Evolutionary conservation across 1,139 yeast species (phyloP).

Genomic region (Wickerhamiella infanticola): DNA sequence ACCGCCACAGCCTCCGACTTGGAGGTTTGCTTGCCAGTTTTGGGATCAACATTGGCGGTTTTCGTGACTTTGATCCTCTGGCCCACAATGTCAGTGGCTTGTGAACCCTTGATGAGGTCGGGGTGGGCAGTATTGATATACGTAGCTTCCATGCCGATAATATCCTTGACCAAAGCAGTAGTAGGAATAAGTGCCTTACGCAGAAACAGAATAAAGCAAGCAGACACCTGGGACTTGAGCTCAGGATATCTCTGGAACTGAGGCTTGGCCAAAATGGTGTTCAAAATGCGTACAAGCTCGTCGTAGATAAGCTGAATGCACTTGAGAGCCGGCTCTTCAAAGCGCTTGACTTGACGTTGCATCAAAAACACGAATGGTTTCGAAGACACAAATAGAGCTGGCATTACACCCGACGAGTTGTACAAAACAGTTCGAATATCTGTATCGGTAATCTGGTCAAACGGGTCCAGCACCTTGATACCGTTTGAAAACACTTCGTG

Average conservation of each 20-base stretch:
- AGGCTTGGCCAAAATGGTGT: conserved; percentile 75
- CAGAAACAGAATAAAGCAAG: conserved; percentile 63
- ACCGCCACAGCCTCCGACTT: conserved; percentile 15
- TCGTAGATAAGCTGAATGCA: conserved; percentile 87
- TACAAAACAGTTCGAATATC: conserved; percentile 87
- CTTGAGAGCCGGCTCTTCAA: conserved; percentile 88
- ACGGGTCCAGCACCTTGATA: conserved; percentile 83
- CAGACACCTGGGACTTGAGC: conserved; percentile 72
- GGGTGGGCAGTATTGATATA: conserved; percentile 97
- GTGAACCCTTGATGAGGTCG: conserved; percentile 82
- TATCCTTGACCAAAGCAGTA: conserved; percentile 65
- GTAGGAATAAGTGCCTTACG: conserved; percentile 76
- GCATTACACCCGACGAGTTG: conserved; percentile 92
- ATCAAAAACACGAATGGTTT: conserved; percentile 93
- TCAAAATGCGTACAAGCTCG: conserved; percentile 80
- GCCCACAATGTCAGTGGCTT: conserved; percentile 87
- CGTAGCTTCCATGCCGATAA: conserved; percentile 74
- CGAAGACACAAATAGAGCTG: conserved; percentile 91
- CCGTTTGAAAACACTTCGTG: conserved; percentile 95
- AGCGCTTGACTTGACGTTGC: conserved; percentile 83
- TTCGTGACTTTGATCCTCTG: conserved; percentile 73
- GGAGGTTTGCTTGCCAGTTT: conserved; percentile 54
- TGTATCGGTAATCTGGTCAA: conserved; percentile 88
- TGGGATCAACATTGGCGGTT: conserved; percentile 67
- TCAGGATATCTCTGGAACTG: conserved; percentile 78